Percentiles rank a stretch among this genome's conserved stretches.
Evolutionary conservation across 1,284 basidiomycete genomes (phyloP).

Genomic region (Coriolopsis trogii): DNA sequence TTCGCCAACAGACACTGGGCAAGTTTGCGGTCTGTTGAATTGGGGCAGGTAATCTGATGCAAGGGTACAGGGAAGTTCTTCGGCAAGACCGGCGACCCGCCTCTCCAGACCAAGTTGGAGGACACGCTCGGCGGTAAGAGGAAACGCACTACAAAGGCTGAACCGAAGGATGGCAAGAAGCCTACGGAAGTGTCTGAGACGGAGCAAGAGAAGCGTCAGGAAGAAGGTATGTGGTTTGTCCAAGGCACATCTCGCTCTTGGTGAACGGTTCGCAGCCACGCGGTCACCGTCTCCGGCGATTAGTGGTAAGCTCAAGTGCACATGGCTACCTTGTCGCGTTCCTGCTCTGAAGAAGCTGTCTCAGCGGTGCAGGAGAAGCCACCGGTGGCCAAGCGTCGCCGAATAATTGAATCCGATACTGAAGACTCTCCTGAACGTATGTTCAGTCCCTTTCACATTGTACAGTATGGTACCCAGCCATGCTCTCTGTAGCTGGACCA

Average conservation of each 20-base stretch:
- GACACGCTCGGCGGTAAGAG: conserved; percentile 71
- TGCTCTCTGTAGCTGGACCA: conserved; percentile 10
- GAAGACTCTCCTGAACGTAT: conserved; percentile 25
- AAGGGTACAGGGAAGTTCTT: conserved; percentile 63
- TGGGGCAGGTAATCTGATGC: conserved; percentile 3
- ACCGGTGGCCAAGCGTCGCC: conserved; percentile 30
- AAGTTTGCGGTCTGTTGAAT: conserved; percentile 10
- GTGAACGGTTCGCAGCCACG: conserved; percentile 39
- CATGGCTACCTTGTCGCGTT: no score
- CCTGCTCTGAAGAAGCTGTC: no score
- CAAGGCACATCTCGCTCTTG: not conserved
- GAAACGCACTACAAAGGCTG: conserved; percentile 36
- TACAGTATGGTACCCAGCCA: not conserved
- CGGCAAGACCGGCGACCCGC: conserved; percentile 64
- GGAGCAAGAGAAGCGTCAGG: conserved; percentile 3
- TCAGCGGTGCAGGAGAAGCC: conserved; percentile 10
- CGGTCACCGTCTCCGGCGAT: conserved; percentile 39
- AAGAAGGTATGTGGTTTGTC: conserved; percentile 8
- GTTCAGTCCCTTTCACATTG: not conserved
- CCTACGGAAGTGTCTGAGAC: conserved; percentile 12
- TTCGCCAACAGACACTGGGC: conserved; percentile 75
- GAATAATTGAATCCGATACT: conserved; percentile 62
- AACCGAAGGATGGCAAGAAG: conserved; percentile 27
- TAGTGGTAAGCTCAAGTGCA: conserved; percentile 17
- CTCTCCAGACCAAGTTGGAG: conserved; percentile 67